Conservation (phyloP, 805 yeast genomes). For the Candida schatavii region DNA sequence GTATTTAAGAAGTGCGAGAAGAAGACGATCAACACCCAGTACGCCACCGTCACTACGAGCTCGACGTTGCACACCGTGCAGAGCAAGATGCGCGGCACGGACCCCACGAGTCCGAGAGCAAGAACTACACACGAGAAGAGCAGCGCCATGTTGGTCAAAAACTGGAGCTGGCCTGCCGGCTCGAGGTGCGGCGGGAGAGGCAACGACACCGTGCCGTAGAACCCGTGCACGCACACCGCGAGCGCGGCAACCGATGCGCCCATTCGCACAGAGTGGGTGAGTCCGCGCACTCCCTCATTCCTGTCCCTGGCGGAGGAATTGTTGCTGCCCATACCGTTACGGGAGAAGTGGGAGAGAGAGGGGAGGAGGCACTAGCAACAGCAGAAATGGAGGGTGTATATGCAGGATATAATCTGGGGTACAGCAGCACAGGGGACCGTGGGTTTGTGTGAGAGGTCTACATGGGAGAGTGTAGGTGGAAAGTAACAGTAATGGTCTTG, state of each 20-base stretch:
- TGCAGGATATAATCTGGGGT: no score
- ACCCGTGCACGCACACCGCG: conserved; percentile 11
- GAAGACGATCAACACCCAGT: conserved; percentile 19
- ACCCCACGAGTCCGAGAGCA: conserved; percentile 1
- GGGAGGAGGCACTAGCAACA: no score
- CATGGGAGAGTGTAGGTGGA: no score
- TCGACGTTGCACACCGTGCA: conserved; percentile 18
- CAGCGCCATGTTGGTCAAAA: conserved; percentile 22
- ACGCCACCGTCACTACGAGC: conserved; percentile 19
- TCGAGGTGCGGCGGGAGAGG: conserved; percentile 18
- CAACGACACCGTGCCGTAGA: conserved; percentile 12
- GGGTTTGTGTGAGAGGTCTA: no score
- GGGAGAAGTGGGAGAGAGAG: no score
- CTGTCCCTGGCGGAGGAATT: no score
- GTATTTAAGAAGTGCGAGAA: conserved; percentile 16
- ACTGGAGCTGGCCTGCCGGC: conserved; percentile 22
- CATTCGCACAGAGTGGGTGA: no score
- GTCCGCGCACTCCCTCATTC: no score
- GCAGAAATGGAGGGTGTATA: no score
- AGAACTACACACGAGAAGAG: conserved; percentile 6
- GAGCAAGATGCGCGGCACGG: conserved; percentile 3
- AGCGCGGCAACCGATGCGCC: neutral
- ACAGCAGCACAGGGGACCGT: no score
- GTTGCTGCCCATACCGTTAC: no score
- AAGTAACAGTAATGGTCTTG: no score